Percentiles rank a stretch among this genome's conserved stretches.
phyloP scores from a whole-genome alignment of 345 rosid genomes.

The Psidium friedrichsthalianum region DNA sequence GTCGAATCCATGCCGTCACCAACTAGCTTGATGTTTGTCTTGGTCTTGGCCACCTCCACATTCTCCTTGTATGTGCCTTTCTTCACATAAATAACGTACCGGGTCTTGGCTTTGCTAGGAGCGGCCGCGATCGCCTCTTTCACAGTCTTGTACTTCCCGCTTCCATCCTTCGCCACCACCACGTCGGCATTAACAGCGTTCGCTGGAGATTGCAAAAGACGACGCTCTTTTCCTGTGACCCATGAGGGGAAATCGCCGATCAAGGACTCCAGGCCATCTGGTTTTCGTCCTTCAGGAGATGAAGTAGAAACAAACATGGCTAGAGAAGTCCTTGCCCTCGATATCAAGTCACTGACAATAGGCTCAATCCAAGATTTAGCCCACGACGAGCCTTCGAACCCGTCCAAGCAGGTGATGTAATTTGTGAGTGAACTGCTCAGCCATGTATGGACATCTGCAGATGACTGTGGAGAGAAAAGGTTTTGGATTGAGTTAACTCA shows the following conservation, averaged over 20 bases:
- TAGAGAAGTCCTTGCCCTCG: slow-evolving; percentile 41
- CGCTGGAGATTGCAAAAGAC: slow-evolving; percentile 17
- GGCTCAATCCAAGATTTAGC: slow-evolving; percentile 12
- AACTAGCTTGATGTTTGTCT: slow-evolving; percentile 61
- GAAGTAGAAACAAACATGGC: slow-evolving; percentile 39
- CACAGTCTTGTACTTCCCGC: slow-evolving; percentile 68
- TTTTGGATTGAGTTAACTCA: slow-evolving; percentile 6
- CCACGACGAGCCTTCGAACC: slow-evolving; percentile 17
- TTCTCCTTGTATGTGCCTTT: slow-evolving; percentile 66
- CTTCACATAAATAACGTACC: slow-evolving; percentile 64
- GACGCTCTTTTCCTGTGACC: slow-evolving; percentile 45
- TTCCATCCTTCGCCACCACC: slow-evolving; percentile 72
- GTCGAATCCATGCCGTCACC: slow-evolving; percentile 72
- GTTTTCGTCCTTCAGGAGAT: slow-evolving; percentile 2
- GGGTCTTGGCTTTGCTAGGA: slow-evolving; percentile 38
- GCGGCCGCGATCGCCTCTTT: slow-evolving; percentile 59
- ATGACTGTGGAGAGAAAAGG: slow-evolving; percentile 10
- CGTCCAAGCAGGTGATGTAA: slow-evolving; percentile 72
- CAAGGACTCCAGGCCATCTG: neutral
- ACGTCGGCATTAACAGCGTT: slow-evolving; percentile 45
- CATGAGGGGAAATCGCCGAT: slow-evolving; percentile 40
- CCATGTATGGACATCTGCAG: slow-evolving; percentile 58
- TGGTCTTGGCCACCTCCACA: slow-evolving; percentile 58
- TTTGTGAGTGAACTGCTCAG: slow-evolving; percentile 72
- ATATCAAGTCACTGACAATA: slow-evolving; percentile 35